Base-by-base conservation (phyloP, 2,329 filamentous ascomycete species). In the Paraconiothyrium brasiliense region DNA sequence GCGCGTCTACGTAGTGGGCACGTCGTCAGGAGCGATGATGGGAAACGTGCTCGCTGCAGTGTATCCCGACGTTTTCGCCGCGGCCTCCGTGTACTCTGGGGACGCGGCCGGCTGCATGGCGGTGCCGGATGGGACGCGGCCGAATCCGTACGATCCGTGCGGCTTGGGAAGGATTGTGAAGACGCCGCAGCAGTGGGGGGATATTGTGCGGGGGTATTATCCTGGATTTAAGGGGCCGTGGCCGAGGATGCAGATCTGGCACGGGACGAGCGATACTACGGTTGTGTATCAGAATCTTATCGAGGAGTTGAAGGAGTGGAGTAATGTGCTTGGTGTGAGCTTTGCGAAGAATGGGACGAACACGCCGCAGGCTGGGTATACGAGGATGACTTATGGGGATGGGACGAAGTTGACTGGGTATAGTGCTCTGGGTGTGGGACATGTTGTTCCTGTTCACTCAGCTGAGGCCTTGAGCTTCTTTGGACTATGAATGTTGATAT, bases 221-320 rank as follows among this genome's bases (percentile, higher is more conserved):
- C 54, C 59, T 20, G 22, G 16, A 1, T 61, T 49, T 39, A 46
- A 2, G 20, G 55, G 59, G 10, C 27, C 34, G 4, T 47, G 37
- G 16, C 54, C 59, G 14, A 41, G 46, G 14, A 61, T 61, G 59
- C 54, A 58, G 20, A 54, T 51, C 16, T 52, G 24, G 24, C 57
- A 59, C 32, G 58, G 58, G 10, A 60, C 58, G 4, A 20, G n/a
- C 24, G 58, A 60, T 20, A 20, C 34, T 14, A 43, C 43, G 27
- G 35, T 60, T 24, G 30, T 43, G n/a, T 60, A 60, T 22, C 46
- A 35, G 10, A 60, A 57, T 52, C 57, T 48, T 32, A 27, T 32
- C 4, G 58, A 60, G 48, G 41, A 57, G 14, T 32, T 61, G 11
- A 58, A 58, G 20, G 5, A 58, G 55, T 61, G 59, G 59, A 41